Base-by-base conservation (phyloP, 371 early-diverging fungal genomes). In the Capillidium heterosporum region DNA sequence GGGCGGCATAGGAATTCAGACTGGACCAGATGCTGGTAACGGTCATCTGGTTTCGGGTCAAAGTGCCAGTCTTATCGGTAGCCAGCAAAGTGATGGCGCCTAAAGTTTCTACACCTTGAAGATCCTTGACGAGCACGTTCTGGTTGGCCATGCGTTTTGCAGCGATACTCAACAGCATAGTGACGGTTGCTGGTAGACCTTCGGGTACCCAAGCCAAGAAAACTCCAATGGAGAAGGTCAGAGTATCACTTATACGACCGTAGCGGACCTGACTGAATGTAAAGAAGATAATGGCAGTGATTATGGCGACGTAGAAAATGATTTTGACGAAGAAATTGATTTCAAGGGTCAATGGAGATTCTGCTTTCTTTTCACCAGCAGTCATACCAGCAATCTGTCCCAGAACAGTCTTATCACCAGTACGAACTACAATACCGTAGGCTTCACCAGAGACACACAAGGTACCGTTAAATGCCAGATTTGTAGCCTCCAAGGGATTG, bases 11-110 rank as follows among this genome's bases (percentile, higher is more conserved):
- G 63, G 84, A 58, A 48, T 70, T 67, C 27, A 74, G 65, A 35
- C 81, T 77, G 35, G 85, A 67, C 95, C 94, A 95, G 28, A 92
- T 59, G 66, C 81, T 82, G 57, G 89, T 80, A 1, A 89, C 91
- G 0, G 87, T 88, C 93, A 95, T 95, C 65, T 89, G 89, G 68
- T 92, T 95, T 53, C 89, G 78, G 24, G 94, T 93, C 58, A 95
- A 68, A 40, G 96, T 95, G 56, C 95, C 94, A 0, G 94, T 93
- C 71, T 96, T 95, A 65, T 94, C 95, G 0, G 93, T 92, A 35
- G 91, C 93, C 53, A 96, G 72, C 13, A 90, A 70, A 19, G 95
- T 95, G 48, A 96, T 90, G 1, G 91, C 89, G 42, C 95, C 95
- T 24, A 95, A 77, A n/a, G 94, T 92, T 62, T 95, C 95, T 17